Percentiles rank a stretch among this genome's conserved stretches.
Conservation (phyloP, 257 asterid genomes). For the Mentha longifolia region DNA sequence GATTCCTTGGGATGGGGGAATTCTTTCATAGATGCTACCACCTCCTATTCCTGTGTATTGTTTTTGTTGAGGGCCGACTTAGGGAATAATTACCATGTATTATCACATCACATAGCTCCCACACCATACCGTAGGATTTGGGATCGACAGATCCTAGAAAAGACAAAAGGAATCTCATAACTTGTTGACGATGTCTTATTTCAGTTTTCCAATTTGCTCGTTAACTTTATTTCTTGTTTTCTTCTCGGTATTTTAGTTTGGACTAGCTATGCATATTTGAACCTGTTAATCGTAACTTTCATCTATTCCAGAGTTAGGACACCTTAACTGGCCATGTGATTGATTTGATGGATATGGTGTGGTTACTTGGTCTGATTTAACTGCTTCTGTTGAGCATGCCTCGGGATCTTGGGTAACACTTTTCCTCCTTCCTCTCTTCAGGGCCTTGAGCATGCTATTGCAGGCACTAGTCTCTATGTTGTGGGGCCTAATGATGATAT, state of each 20-base stretch:
- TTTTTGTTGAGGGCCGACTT: neutral
- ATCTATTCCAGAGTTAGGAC: neutral
- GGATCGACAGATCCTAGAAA: neutral
- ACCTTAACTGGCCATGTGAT: slow-evolving; percentile 4
- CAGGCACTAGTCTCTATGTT: slow-evolving; percentile 89
- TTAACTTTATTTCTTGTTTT: neutral
- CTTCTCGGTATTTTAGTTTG: neutral
- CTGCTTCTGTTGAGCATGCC: slow-evolving; percentile 7
- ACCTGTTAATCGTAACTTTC: neutral
- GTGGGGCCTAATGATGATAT: slow-evolving; percentile 87
- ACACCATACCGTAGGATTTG: neutral
- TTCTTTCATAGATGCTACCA: neutral
- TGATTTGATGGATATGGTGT: neutral
- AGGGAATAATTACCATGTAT: neutral
- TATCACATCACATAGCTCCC: neutral
- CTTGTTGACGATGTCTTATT: neutral
- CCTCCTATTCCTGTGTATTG: neutral
- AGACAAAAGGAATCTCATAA: neutral
- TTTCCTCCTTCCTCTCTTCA: slow-evolving; percentile 35
- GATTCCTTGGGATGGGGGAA: neutral
- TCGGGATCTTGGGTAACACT: slow-evolving; percentile 17
- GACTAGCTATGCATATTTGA: neutral
- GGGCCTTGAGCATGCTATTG: slow-evolving; percentile 99
- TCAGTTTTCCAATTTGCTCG: neutral
- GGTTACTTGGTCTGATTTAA: neutral